These are phyloP conservation scores for Xylaria arbuscula DNA, from an alignment of 2,329 filamentous ascomycete species.

Conservation along the genomic window DNA sequence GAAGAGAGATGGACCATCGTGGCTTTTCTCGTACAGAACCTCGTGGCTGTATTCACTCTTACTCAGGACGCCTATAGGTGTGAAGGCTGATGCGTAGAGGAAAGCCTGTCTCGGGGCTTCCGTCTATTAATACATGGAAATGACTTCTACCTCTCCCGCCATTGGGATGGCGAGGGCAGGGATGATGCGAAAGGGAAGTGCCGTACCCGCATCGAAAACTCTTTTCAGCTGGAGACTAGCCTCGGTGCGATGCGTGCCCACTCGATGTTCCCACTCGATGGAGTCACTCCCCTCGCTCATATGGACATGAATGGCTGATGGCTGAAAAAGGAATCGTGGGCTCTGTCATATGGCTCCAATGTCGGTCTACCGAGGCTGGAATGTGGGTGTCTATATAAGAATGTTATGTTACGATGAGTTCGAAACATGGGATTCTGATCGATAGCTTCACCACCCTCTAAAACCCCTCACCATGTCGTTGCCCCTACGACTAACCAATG, in stretches of 20 bases:
- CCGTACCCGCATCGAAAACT: constrained; percentile 7
- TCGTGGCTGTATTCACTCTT: background rate
- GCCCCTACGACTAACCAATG: background rate
- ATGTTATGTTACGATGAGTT: background rate
- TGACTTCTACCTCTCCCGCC: background rate
- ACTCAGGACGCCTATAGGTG: background rate
- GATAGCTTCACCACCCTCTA: background rate
- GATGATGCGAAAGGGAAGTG: background rate
- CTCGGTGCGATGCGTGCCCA: background rate
- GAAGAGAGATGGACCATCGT: background rate
- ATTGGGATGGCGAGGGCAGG: no score
- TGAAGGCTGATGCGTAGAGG: background rate
- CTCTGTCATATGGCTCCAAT: background rate
- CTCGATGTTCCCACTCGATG: constrained; percentile 2
- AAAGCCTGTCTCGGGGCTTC: background rate
- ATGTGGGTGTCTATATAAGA: constrained; percentile 6
- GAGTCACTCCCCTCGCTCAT: background rate
- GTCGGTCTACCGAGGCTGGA: background rate
- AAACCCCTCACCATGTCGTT: constrained; percentile 16
- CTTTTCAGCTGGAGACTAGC: constrained; percentile 7
- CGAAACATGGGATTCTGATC: background rate
- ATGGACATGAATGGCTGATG: background rate
- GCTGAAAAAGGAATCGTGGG: background rate
- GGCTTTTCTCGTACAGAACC: background rate
- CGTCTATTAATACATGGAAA: background rate